Evolutionary conservation across 2,329 filamentous ascomycete genomes (phyloP).

Genomic region (Elsinoe batatas): DNA sequence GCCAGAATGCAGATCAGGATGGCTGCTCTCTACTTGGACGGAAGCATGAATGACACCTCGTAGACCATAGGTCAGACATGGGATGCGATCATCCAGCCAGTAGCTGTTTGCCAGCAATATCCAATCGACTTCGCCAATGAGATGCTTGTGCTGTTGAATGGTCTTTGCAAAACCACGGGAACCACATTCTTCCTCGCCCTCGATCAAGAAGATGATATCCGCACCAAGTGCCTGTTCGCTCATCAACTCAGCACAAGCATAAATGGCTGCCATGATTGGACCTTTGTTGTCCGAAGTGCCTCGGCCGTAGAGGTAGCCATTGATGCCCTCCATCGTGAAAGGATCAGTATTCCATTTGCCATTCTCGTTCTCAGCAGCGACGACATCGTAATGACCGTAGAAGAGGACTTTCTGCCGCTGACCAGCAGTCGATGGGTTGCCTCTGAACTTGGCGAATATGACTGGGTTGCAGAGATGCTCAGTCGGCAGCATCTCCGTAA

Average conservation of each 20-base stretch:
- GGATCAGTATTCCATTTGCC: conserved; percentile 81
- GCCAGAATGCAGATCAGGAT: conserved; percentile 86
- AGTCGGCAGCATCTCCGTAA: conserved; percentile 82
- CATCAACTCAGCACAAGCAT: conserved; percentile 81
- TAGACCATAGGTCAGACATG: conserved; percentile 88
- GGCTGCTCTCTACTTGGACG: conserved; percentile 72
- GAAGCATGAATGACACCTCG: conserved; percentile 91
- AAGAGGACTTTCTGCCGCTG: conserved; percentile 81
- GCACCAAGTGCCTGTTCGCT: conserved; percentile 75
- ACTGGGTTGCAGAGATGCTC: conserved; percentile 74
- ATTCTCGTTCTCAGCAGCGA: conserved; percentile 73
- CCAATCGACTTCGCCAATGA: conserved; percentile 87
- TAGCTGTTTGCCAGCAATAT: conserved; percentile 95
- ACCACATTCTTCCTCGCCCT: conserved; percentile 93
- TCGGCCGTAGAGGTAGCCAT: conserved; percentile 88
- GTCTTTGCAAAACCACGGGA: conserved; percentile 83
- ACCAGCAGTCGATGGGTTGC: conserved; percentile 55
- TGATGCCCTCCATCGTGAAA: conserved; percentile 78
- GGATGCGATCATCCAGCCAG: conserved; percentile 93
- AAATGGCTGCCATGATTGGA: conserved; percentile 85
- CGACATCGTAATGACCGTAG: conserved; percentile 97
- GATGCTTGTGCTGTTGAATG: conserved; percentile 65
- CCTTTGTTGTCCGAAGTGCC: conserved; percentile 98
- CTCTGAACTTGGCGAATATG: conserved; percentile 81
- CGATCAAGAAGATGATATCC: conserved; percentile 87